Base-by-base conservation (phyloP, 306 rosid genomes). In the Medicago arabica region DNA sequence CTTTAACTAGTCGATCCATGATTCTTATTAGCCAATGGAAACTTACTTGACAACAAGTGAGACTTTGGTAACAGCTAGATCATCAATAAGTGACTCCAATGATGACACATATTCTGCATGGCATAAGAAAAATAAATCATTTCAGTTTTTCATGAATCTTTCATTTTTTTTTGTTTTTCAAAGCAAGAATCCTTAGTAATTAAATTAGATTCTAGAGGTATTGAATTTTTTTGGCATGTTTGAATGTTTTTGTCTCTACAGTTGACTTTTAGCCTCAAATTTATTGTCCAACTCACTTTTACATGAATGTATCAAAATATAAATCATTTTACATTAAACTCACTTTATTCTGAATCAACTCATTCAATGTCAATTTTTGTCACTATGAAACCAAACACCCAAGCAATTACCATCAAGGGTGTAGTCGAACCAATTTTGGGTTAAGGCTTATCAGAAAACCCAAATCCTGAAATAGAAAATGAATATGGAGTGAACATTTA, bases 391-490 rank as follows among this genome's bases (percentile, higher is more conserved):
- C 16, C 1, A 58, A 58, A 17, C 7, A 21, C 3, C 10, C n/a
- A 11, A 11, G 67, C 4, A 78, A 50, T 90, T 88, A 93, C 98
- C 98, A 80, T 86, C 87, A 31, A 85, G 78, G 49, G 91, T 93
- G 83, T 91, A 91, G 88, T 93, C 92, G 86, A 93, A 91, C 2
- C 98, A 97, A 87, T 93, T 83, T 68, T 84, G 18, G 97, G 98
- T 83, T 93, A 97, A 65, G 98, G 97, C 82, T 93, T 91, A 81
- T 93, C 98, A 57, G 98, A 93, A 81, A 88, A 89, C 65, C 98
- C 98, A 62, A 93, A 93, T 70, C 98, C 98, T 93, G 87, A 60
- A 34, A 84, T 18, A 73, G 74, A 25, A 83, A 17, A 68, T 16
- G 36, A 68, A 82, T 36, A 34, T 71, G 14, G 49, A 80, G 67